Evolutionary conservation across 805 yeast genomes (phyloP).

Genomic region (Kodamaea restingae): DNA sequence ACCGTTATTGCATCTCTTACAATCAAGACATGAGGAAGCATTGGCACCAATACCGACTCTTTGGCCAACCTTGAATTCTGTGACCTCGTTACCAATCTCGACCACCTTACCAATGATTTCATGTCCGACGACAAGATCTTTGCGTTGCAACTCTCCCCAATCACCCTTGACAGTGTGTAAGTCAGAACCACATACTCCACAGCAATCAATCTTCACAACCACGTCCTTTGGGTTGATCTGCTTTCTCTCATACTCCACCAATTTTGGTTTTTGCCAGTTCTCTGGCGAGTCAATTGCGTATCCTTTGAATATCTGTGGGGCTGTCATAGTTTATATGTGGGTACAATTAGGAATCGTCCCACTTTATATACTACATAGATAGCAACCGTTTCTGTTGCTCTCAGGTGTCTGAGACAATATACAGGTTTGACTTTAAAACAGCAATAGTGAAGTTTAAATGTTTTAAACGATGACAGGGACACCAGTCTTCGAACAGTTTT

Average conservation of each 20-base stretch:
- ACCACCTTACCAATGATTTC: constrained; percentile 41
- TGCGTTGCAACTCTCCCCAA: constrained; percentile 43
- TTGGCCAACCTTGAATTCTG: constrained; percentile 56
- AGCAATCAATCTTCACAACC: constrained; percentile 15
- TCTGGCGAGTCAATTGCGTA: constrained; percentile 48
- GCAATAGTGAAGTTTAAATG: too few species aligned
- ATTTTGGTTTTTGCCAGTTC: constrained; percentile 55
- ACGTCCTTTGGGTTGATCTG: constrained; percentile 17
- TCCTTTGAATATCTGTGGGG: constrained; percentile 58
- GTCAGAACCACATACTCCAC: constrained; percentile 59
- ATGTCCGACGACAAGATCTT: constrained; percentile 43
- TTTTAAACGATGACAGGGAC: too few species aligned
- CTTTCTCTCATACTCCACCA: constrained; percentile 48
- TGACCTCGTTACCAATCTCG: constrained; percentile 55
- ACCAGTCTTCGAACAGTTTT: too few species aligned
- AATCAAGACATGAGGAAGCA: constrained; percentile 48
- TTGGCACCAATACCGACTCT: constrained; percentile 82
- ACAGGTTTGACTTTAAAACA: too few species aligned
- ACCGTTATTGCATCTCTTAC: constrained; percentile 18
- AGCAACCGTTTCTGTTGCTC: background rate
- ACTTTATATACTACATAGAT: background rate
- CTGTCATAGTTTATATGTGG: constrained; percentile 3
- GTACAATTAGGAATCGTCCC: background rate
- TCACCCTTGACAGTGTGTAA: constrained; percentile 49
- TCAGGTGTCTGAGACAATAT: background rate